Evolutionary conservation across 2,329 filamentous ascomycete species (phyloP), one percentile per base, ranked within the genome.

Genomic region (Talaromyces funiculosus): DNA sequence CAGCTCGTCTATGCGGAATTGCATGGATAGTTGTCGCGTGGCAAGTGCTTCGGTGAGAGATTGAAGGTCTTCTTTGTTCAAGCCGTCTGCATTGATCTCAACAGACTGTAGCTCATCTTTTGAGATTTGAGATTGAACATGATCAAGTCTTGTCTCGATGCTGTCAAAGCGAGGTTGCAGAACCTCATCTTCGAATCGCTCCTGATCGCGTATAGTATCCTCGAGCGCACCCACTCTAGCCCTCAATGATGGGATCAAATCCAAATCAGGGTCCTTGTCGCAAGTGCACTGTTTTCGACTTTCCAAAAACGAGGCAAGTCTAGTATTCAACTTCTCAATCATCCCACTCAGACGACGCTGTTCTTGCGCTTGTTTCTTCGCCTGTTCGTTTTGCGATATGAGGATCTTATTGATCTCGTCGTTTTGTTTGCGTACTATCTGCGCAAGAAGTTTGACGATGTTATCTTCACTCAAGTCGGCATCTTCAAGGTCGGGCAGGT

Each of bases 391-490:
- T 7, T 49, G 59, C 9, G 38, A 37, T 12, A 26, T 47, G 16
- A 53, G 18, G 4, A 61, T 56, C 3, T 49, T 43, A 12, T 61
- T 61, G 7, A 61, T 57, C 14, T 61, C 59, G 16, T 43, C 57
- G 16, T 61, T 61, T 22, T 61, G 59, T n/a, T 57, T 18, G 16
- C 59, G 59, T 1, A 53, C 55, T 2, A 61, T 20, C 20, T 51
- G 59, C 3, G 55, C 55, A n/a, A 61, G 43, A 24, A 57, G 53
- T 10, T 61, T 43, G 53, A 61, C 57, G 26, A 61, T 43, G 38
- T 49, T 54, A 7, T 61, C 45, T 29, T 61, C 53, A n/a, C 33
- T 38, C 9, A 45, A 16, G 20, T 57, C 55, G 31, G 33, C 26
- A 18, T 42, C 40, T 35, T 61, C 59, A 29, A 37, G 26, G 45